Evolutionary conservation across 2,329 filamentous ascomycete genomes (phyloP).

Genomic region (Epicoccum sorghinum): DNA sequence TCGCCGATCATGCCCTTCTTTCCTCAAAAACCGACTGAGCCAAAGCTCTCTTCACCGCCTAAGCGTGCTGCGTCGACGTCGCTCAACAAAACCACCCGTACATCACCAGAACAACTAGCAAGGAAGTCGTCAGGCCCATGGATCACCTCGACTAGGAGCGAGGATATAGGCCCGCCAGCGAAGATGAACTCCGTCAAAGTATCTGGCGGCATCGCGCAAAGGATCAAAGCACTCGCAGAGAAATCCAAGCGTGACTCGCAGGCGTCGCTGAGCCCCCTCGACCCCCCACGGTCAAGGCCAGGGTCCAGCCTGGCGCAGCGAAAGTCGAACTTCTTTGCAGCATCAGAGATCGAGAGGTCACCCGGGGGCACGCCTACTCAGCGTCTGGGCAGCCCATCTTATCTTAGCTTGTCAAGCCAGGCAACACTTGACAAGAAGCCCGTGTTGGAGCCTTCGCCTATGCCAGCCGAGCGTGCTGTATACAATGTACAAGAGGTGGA

Average conservation of each 20-base stretch:
- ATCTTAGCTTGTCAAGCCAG: conserved; percentile 33
- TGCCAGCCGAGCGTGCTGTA: conserved; percentile 36
- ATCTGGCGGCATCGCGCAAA: conserved; percentile 88
- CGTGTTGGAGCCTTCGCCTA: conserved; percentile 15
- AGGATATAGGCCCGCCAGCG: conserved; percentile 19
- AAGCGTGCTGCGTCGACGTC: conserved; percentile 48
- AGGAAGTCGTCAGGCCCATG: conserved; percentile 44
- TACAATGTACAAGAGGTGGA: conserved; percentile 50
- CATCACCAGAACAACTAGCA: conserved; percentile 35
- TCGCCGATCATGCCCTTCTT: conserved; percentile 77
- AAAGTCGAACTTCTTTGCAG: conserved; percentile 47
- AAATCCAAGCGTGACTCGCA: conserved; percentile 61
- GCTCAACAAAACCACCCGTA: conserved; percentile 28
- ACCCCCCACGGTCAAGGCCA: conserved; percentile 15
- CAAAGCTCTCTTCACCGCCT: conserved; percentile 28
- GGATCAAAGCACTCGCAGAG: conserved; percentile 91
- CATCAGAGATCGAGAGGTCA: conserved; percentile 37
- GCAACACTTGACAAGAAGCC: conserved; percentile 37
- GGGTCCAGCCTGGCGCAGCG: conserved; percentile 44
- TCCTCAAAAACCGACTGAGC: conserved; percentile 42
- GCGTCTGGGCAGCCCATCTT: conserved; percentile 39
- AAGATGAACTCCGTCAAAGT: conserved; percentile 77
- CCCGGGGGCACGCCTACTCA: conserved; percentile 33
- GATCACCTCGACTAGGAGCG: conserved; percentile 16
- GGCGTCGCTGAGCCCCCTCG: conserved; percentile 30